A percentile compares a stretch with the other conserved stretches of the same genome.
phyloP scores from a whole-genome alignment of 1,139 yeast genomes.

The Schwanniomyces etchellsii region DNA sequence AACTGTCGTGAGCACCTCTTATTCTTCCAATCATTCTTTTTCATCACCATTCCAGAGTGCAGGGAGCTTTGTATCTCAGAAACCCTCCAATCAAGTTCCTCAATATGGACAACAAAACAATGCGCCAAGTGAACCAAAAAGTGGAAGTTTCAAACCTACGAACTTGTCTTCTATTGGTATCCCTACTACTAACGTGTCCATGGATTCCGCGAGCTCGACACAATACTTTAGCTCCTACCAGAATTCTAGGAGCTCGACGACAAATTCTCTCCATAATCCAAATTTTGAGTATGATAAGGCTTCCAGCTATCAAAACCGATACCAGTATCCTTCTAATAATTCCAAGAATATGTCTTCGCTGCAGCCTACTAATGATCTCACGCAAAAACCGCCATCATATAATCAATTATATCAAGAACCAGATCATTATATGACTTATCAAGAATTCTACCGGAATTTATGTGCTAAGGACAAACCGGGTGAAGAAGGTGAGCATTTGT shows the following conservation, averaged over 20 bases:
- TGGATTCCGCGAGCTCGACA: constrained; percentile 27
- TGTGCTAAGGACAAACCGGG: constrained; percentile 18
- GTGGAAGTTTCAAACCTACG: constrained; percentile 13
- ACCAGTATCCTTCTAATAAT: neutral
- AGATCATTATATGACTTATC: constrained; percentile 42
- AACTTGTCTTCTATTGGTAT: constrained; percentile 28
- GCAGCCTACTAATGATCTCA: neutral
- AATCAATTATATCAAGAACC: constrained; percentile 17
- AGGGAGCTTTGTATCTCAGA: constrained; percentile 2
- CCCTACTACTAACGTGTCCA: constrained; percentile 45
- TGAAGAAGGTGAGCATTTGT: constrained; percentile 45
- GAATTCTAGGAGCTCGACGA: neutral
- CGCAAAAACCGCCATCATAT: neutral
- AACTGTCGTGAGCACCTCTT: constrained; percentile 45
- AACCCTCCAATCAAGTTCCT: constrained; percentile 8
- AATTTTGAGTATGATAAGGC: neutral
- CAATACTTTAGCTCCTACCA: neutral
- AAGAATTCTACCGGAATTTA: constrained; percentile 34
- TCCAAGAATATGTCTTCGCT: neutral
- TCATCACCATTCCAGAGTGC: constrained; percentile 22
- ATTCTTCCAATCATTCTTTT: constrained; percentile 38
- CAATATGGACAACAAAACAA: constrained; percentile 3
- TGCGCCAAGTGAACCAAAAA: constrained; percentile 4
- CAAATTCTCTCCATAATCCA: neutral
- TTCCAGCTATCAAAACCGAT: neutral